These are phyloP conservation scores for Furcasterigmium furcatum DNA, from an alignment of 2,329 filamentous ascomycete genomes.

Conservation along the genomic window DNA sequence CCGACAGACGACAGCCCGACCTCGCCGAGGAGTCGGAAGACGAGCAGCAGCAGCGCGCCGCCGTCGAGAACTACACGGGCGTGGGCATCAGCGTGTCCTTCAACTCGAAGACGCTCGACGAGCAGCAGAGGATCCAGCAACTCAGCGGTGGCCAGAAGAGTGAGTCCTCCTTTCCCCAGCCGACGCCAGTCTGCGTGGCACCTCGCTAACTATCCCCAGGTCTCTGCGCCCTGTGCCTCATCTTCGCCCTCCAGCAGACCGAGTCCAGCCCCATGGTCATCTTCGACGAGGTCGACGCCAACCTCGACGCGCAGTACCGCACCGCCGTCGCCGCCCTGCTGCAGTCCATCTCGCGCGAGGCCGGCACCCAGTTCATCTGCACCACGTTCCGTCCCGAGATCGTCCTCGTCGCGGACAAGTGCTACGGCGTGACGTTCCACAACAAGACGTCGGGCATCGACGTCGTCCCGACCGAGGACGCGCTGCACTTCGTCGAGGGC, in stretches of 20 bases:
- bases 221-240: constrained; percentile 92
- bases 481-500: constrained; percentile 90
- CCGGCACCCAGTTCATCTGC: constrained; percentile 85
- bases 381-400: constrained; percentile 98
- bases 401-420: constrained; percentile 91
- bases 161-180: constrained; percentile 43
- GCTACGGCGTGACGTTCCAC: constrained; percentile 90
- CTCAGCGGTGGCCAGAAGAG: constrained; percentile 97
- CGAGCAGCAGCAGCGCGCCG: constrained; percentile 63
- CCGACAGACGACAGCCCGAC: constrained; percentile 59
- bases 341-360: constrained; percentile 68
- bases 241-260: constrained; percentile 98
- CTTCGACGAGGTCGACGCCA: constrained; percentile 98
- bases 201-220: constrained; percentile 45
- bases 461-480: constrained; percentile 82
- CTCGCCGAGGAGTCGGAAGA: constrained; percentile 57
- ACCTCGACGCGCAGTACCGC: constrained; percentile 95
- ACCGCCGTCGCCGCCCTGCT: constrained; percentile 92
- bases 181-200: too few relatives aligned
- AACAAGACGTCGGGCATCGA: constrained; percentile 95
- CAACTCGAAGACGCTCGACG: constrained; percentile 92
- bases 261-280: constrained; percentile 98
- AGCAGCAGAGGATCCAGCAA: constrained; percentile 97
- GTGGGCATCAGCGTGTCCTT: constrained; percentile 97
- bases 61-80: constrained; percentile 92